Conservation (phyloP, 192 early-diverging fungal genomes). For the Gryganskiella cystojenkinii region DNA sequence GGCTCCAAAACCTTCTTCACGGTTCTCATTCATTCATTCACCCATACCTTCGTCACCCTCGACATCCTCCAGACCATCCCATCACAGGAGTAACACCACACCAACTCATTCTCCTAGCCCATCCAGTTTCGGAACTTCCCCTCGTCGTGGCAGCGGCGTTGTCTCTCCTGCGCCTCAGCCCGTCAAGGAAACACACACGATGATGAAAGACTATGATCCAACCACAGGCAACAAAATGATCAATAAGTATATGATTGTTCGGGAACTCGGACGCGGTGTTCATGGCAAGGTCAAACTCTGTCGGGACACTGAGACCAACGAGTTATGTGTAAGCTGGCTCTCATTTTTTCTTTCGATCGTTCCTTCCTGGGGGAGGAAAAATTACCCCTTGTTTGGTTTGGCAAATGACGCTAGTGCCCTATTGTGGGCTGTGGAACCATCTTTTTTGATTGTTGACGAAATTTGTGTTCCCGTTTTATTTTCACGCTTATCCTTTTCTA, state of each 20-base stretch:
- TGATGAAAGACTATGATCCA: conserved; percentile 87
- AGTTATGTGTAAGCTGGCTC: conserved; percentile 71
- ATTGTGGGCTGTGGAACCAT: background rate
- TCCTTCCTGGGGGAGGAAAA: no score
- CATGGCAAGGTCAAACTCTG: conserved; percentile 97
- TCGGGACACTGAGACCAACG: conserved; percentile 82
- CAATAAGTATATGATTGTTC: conserved; percentile 93
- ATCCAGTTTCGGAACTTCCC: conserved; percentile 32
- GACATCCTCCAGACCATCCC: conserved; percentile 21
- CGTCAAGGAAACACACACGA: conserved; percentile 87
- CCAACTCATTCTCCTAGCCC: conserved; percentile 21
- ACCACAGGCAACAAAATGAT: conserved; percentile 93
- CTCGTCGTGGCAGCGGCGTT: conserved; percentile 15
- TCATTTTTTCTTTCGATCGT: background rate
- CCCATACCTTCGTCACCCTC: conserved; percentile 31
- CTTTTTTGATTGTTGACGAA: background rate
- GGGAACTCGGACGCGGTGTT: conserved; percentile 91
- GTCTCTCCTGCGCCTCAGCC: conserved; percentile 39
- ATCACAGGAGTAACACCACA: conserved; percentile 43
- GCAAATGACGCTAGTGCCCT: background rate
- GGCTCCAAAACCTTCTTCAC: conserved; percentile 39
- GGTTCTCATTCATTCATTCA: conserved; percentile 43
- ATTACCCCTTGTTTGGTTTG: no score
- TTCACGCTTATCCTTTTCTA: conserved; percentile 5
- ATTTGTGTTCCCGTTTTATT: conserved; percentile 6